phyloP scores from a whole-genome alignment of 1,139 yeast genomes.

The Diutina neorugosa region DNA sequence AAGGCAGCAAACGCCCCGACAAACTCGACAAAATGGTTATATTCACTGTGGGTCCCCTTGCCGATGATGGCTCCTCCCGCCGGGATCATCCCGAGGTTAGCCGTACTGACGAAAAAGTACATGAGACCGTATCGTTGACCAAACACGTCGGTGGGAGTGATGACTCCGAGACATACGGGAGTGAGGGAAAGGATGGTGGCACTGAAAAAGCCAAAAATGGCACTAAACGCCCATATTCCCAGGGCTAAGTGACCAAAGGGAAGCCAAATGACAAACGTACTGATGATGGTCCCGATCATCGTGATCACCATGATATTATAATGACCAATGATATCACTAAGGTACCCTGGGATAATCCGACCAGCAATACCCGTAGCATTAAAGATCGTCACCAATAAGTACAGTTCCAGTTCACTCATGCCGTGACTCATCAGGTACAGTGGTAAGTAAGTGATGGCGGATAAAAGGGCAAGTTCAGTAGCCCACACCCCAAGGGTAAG shows the following conservation, averaged over 20 bases:
- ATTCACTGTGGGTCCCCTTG: conserved; percentile 18
- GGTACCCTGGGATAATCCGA: conserved; percentile 24
- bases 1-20: conserved; percentile 20
- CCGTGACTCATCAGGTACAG: conserved; percentile 37
- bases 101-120: conserved; percentile 29
- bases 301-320: conserved; percentile 28
- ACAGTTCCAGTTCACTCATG: conserved; percentile 26
- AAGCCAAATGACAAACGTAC: conserved; percentile 24
- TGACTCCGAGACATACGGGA: conserved; percentile 29
- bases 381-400: conserved; percentile 27
- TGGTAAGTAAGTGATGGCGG: conserved; percentile 32
- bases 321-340: conserved; percentile 26
- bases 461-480: conserved; percentile 8
- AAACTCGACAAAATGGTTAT: conserved; percentile 23
- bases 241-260: conserved; percentile 25
- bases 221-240: conserved; percentile 24
- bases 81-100: conserved; percentile 33
- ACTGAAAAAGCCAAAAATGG: conserved; percentile 21
- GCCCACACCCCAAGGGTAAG: conserved; percentile 7
- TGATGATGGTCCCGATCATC: conserved; percentile 19
- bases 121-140: conserved; percentile 32
- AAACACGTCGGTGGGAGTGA: conserved; percentile 25
- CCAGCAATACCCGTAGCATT: conserved; percentile 30
- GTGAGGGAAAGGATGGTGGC: conserved; percentile 22
- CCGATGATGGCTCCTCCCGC: conserved; percentile 32